Base-by-base conservation (phyloP, 2,329 filamentous ascomycete species). In the Monosporascus sp. region DNA sequence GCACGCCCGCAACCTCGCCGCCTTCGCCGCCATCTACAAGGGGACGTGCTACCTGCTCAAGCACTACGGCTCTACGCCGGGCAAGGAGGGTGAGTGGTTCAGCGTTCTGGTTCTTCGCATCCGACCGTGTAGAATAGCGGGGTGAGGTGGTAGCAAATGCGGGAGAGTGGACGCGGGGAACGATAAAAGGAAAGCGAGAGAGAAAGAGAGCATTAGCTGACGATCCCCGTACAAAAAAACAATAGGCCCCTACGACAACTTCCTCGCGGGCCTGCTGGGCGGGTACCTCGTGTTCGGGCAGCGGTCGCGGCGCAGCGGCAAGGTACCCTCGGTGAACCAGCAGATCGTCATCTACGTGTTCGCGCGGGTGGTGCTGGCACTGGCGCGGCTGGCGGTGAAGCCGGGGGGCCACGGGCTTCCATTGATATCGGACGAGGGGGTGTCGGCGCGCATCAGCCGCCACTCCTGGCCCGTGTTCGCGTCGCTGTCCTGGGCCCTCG, bases 341-440 rank as follows among this genome's bases (percentile, higher is more conserved):
- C 93, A 99, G 78, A 99, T 99, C 69, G 91, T 96, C 70, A 89
- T 97, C 64, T 99, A 99, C 76, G 89, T 99, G 58, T 97, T 97
- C 68, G 94, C 94, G 48, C 86, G 94, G 60, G 94, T 97, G 17
- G 80, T 88, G 56, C 82, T 99, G 37, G 90, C 89, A 8, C 74
- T 95, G 24, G 94, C 92, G 35, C 90, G 91, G 66, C 76, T 97
- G 54, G 84, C 89, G 53, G 84, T 97, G 58, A 86, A 90, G 70
- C 81, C 81, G 2, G 77, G 40, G 8, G 43, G 77, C 44, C 65
- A 66, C 53, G 79, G 79, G 51, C 64, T 85, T 54, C 74, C 80
- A 37, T 40, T 72, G 31, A 67, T 83, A 49, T 85, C 76, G 58
- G 69, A 66, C 55, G 75, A 81, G 69, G 61, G 71, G 57, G 60